A percentile compares a stretch with the other conserved stretches of the same genome.
Evolutionary conservation across 495 filamentous ascomycete species (phyloP).

Genomic region (Platismatia glauca): DNA sequence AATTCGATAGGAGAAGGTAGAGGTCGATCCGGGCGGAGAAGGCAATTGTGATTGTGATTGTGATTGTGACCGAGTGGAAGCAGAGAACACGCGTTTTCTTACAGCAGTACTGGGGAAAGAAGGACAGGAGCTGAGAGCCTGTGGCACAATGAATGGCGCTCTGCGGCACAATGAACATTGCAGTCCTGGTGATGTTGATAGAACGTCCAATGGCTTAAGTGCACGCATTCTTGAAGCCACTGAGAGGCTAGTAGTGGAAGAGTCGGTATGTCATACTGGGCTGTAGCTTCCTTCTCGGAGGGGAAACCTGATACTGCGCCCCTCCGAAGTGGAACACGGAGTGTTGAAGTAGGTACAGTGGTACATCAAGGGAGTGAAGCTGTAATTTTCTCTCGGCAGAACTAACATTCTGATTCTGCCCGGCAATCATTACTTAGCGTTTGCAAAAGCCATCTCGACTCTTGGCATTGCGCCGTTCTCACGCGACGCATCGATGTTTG

Average conservation of each 20-base stretch:
- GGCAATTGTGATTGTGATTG: conserved; percentile 5
- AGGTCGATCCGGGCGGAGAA: conserved; percentile 18
- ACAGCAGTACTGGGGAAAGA: not conserved
- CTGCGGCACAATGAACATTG: not conserved
- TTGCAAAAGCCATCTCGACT: too few species aligned
- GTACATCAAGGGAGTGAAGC: too few species aligned
- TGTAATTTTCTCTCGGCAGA: not conserved
- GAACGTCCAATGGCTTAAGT: not conserved
- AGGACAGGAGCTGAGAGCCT: not conserved
- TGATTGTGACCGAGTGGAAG: not conserved
- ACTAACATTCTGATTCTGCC: not conserved
- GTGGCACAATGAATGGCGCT: not conserved
- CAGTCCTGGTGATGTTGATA: not conserved
- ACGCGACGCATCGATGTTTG: too few species aligned
- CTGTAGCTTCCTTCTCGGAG: not conserved
- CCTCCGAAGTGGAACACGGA: not conserved
- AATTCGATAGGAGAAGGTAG: conserved; percentile 40
- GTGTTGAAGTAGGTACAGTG: not conserved
- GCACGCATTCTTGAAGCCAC: not conserved
- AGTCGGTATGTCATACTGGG: not conserved
- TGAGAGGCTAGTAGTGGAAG: not conserved
- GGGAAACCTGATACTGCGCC: not conserved
- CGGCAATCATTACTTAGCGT: too few species aligned
- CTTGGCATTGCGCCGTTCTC: too few species aligned
- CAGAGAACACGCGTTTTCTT: conserved; percentile 3